These are phyloP conservation scores for Scutellospora calospora DNA, from an alignment of 371 early-diverging fungal species.

Conservation along the genomic window DNA sequence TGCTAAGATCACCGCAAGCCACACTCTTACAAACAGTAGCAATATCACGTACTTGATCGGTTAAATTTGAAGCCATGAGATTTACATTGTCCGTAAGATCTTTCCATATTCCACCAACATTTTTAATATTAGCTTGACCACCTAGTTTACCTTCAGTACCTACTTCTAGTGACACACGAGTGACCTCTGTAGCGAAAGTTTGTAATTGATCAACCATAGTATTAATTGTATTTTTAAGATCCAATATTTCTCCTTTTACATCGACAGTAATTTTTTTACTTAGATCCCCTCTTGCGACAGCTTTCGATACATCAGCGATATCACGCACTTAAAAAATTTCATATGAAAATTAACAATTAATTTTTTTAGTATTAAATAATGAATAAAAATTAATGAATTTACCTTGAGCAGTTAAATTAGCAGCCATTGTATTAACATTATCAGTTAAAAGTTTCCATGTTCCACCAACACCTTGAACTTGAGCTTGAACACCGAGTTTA, in stretches of 20 bases:
- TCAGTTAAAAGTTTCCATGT: conserved; percentile 64
- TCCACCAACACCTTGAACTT: conserved; percentile 60
- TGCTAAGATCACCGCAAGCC: conserved; percentile 68
- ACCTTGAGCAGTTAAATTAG: conserved; percentile 59
- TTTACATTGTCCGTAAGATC: conserved; percentile 68
- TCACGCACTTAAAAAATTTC: conserved; percentile 53
- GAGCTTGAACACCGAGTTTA: conserved; percentile 57
- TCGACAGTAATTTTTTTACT: conserved; percentile 57
- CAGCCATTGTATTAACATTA: conserved; percentile 62
- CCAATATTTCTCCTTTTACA: conserved; percentile 61
- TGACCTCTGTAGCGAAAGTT: conserved; percentile 73
- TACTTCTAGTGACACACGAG: conserved; percentile 70
- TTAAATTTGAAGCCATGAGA: conserved; percentile 60
- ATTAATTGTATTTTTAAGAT: conserved; percentile 63
- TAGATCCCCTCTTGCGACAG: conserved; percentile 63
- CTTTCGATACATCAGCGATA: conserved; percentile 62
- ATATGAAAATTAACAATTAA: no score
- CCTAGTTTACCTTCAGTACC: conserved; percentile 73
- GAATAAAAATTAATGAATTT: conserved; percentile 23
- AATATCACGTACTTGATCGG: conserved; percentile 66
- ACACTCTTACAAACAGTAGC: conserved; percentile 65
- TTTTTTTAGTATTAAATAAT: no score
- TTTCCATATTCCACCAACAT: conserved; percentile 67
- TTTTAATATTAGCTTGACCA: conserved; percentile 63
- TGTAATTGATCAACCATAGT: conserved; percentile 68